These are phyloP conservation scores for Podospora conica DNA, from an alignment of 495 filamentous ascomycete genomes.

Conservation along the genomic window DNA sequence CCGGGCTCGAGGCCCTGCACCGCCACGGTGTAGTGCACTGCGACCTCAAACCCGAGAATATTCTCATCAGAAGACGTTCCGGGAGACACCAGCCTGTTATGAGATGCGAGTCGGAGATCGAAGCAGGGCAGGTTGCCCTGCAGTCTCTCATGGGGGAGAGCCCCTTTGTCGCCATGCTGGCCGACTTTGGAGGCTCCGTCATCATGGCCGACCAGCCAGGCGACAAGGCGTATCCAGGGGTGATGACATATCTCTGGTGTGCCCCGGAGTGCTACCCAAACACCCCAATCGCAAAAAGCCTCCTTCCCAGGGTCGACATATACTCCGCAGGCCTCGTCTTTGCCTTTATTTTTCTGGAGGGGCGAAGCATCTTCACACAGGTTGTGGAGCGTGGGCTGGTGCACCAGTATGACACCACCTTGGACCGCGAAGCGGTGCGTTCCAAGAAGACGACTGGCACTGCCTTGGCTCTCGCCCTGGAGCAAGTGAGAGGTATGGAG, in stretches of 20 bases:
- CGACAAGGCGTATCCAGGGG: background rate
- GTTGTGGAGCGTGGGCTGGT: background rate
- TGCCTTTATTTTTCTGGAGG: background rate
- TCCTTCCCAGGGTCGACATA: background rate
- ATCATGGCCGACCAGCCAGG: background rate
- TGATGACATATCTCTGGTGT: background rate
- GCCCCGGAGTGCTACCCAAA: background rate
- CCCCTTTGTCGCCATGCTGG: background rate
- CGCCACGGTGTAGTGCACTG: background rate
- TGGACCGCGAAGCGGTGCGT: background rate
- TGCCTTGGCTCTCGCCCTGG: background rate
- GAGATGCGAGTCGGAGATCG: background rate
- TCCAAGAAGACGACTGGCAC: background rate
- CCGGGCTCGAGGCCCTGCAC: background rate
- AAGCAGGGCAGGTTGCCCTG: background rate
- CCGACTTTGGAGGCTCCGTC: background rate
- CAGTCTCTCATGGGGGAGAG: background rate
- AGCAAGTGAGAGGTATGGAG: background rate
- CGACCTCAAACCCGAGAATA: background rate
- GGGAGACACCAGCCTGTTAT: background rate
- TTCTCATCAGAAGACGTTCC: background rate
- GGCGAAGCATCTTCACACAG: background rate
- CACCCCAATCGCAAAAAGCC: background rate
- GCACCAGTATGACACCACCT: conserved; percentile 1
- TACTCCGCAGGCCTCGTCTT: background rate